Conservation (phyloP, 768 basidiomycete species). For the Lactarius quietus region DNA sequence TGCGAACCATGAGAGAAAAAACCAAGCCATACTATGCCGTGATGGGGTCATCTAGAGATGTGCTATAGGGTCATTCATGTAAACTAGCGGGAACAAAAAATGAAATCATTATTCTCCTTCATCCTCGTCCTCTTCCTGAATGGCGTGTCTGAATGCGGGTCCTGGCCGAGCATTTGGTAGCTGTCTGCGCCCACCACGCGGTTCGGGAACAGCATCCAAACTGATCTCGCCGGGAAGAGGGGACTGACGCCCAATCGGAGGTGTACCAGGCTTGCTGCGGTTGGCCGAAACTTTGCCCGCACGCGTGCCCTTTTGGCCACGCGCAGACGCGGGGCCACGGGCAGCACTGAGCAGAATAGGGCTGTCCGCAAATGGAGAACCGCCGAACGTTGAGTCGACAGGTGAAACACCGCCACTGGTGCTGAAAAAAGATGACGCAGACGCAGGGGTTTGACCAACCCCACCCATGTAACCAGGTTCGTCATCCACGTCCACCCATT, state of each 20-base stretch:
- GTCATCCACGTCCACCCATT: conserved; percentile 89
- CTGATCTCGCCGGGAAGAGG: conserved; percentile 53
- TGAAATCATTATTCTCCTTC: conserved; percentile 53
- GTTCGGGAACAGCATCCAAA: conserved; percentile 46
- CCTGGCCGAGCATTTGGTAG: conserved; percentile 58
- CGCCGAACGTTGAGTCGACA: conserved; percentile 9
- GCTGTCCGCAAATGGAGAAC: conserved; percentile 17
- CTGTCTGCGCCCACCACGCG: conserved; percentile 59
- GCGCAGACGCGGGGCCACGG: conserved; percentile 23
- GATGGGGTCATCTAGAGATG: conserved; percentile 14
- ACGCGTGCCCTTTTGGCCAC: conserved; percentile 20
- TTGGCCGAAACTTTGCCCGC: conserved; percentile 23
- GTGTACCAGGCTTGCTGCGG: conserved; percentile 51
- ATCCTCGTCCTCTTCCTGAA: conserved; percentile 84
- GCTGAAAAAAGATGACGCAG: conserved; percentile 16
- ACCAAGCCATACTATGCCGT: conserved; percentile 1
- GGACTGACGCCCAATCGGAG: conserved; percentile 56
- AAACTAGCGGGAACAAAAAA: conserved; percentile 3
- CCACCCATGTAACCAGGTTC: conserved; percentile 76
- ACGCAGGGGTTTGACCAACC: conserved; percentile 51
- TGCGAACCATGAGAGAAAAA: conserved; percentile 11
- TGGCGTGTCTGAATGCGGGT: conserved; percentile 63
- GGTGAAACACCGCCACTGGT: conserved; percentile 21
- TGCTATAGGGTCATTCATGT: conserved; percentile 10
- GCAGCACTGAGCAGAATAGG: conserved; percentile 26